Conservation (phyloP, 1,284 basidiomycete species). For the Lentinula novae-zelandiae region DNA sequence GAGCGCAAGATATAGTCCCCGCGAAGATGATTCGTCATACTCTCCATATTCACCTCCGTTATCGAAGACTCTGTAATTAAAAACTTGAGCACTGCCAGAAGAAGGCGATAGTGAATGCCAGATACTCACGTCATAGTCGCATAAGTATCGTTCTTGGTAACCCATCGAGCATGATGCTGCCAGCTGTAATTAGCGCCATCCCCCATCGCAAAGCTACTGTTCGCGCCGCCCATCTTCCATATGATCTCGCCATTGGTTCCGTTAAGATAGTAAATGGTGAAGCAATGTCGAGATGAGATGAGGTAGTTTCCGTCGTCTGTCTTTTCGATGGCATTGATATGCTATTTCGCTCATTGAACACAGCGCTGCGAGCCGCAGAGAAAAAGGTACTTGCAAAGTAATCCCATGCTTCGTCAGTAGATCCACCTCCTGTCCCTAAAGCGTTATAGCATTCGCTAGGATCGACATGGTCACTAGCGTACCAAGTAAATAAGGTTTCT, state of each 20-base stretch:
- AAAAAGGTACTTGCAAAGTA: constrained; percentile 8
- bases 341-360: neutral
- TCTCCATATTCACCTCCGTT: constrained; percentile 9
- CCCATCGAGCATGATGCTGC: constrained; percentile 19
- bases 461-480: constrained; percentile 12
- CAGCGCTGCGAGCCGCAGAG: neutral
- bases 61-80: constrained; percentile 9
- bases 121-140: constrained; percentile 13
- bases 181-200: constrained; percentile 15
- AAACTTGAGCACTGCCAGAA: neutral
- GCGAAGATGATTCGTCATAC: constrained; percentile 4
- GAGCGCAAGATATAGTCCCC: constrained; percentile 7
- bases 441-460: constrained; percentile 9
- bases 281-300: constrained; percentile 17
- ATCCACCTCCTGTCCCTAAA: neutral
- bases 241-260: constrained; percentile 15
- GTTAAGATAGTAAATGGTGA: constrained; percentile 14
- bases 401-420: constrained; percentile 8
- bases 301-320: constrained; percentile 16
- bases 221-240: constrained; percentile 18
- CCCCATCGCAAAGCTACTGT: constrained; percentile 15
- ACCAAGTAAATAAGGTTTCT: constrained; percentile 14
- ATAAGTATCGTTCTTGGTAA: constrained; percentile 6
- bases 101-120: neutral
- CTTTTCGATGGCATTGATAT: constrained; percentile 15